phyloP scores from a whole-genome alignment of 202 grass and related monocot genomes.

The Cymbopogon flexuosus region DNA sequence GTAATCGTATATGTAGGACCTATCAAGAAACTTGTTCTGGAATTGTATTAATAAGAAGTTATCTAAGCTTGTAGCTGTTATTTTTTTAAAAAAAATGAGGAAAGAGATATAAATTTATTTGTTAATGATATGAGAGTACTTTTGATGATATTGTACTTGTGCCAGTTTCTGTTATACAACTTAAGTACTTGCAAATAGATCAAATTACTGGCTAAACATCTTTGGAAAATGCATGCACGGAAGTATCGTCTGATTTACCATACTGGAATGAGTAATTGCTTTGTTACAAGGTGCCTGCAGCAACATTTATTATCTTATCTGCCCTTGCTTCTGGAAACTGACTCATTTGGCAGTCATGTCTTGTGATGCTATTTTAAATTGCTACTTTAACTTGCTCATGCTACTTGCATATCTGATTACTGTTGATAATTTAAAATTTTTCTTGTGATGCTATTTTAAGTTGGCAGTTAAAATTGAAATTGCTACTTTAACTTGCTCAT shows the following conservation, averaged over 20 bases:
- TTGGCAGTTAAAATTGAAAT: background rate
- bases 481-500: background rate
- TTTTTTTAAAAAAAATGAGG: conserved; percentile 7
- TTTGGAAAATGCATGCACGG: background rate
- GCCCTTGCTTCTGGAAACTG: background rate
- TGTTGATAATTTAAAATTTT: background rate
- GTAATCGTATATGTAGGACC: background rate
- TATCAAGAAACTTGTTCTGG: background rate
- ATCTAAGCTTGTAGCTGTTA: background rate
- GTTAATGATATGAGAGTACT: background rate
- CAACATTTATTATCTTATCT: background rate
- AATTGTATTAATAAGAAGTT: background rate
- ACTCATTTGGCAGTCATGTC: no score
- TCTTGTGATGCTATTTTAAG: background rate
- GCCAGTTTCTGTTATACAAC: background rate
- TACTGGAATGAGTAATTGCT: background rate
- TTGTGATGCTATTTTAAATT: no score
- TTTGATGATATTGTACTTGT: background rate
- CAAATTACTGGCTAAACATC: background rate
- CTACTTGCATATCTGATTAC: background rate
- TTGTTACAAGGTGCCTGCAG: background rate
- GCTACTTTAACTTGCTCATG: no score
- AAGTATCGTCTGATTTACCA: background rate
- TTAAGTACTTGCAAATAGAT: background rate
- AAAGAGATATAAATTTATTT: background rate